phyloP scores from a whole-genome alignment of 2,329 filamentous ascomycete species.

The Clarireedia hainanense region DNA sequence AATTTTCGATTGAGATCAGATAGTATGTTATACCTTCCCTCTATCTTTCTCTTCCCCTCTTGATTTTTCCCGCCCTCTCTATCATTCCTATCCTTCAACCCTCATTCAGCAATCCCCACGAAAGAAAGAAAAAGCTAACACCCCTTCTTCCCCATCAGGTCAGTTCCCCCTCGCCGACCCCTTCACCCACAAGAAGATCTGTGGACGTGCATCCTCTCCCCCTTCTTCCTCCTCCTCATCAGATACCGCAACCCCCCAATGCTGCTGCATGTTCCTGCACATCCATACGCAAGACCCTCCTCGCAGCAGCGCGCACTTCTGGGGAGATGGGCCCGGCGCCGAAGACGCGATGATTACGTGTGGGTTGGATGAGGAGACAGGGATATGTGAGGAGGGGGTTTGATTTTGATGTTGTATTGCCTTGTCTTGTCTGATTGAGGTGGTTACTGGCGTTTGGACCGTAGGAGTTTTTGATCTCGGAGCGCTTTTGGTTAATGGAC shows the following conservation, averaged over 20 bases:
- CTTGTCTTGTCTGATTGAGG: too few species aligned
- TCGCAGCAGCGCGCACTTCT: neutral
- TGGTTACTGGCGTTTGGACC: too few species aligned
- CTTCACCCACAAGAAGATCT: neutral
- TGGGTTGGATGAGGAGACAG: neutral
- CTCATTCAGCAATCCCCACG: neutral
- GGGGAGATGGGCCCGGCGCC: neutral
- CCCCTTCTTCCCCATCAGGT: neutral
- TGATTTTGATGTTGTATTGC: too few species aligned
- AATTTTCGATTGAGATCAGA: neutral
- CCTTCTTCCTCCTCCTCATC: too few species aligned
- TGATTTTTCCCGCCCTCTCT: neutral
- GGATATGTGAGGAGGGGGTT: neutral
- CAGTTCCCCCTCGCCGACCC: neutral
- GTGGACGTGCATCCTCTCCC: neutral
- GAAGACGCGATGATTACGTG: constrained; percentile 2
- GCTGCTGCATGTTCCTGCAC: neutral
- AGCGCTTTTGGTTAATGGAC: too few species aligned
- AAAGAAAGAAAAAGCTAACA: neutral
- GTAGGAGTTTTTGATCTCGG: too few species aligned
- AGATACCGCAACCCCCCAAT: neutral
- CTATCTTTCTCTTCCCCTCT: neutral
- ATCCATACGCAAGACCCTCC: neutral
- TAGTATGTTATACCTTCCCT: neutral
- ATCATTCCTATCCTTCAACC: neutral